Conservation (phyloP, 2,329 filamentous ascomycete species). For the Neofusicoccum kwambonambiense region DNA sequence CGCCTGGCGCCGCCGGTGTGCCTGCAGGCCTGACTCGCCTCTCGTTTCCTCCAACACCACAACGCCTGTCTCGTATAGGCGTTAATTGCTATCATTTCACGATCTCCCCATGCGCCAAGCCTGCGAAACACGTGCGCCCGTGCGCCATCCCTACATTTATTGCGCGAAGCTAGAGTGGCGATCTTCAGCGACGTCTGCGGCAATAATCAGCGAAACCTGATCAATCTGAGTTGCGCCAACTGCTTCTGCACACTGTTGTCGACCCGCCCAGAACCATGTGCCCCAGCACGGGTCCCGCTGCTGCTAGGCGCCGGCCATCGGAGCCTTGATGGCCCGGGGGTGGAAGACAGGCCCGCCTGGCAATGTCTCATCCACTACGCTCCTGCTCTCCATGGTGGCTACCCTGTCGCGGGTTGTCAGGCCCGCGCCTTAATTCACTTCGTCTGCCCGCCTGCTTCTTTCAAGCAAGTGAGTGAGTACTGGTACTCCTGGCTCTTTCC, state of each 20-base stretch:
- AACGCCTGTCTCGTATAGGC: conserved; percentile 1
- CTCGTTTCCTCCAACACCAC: conserved; percentile 13
- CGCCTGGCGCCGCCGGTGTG: background rate
- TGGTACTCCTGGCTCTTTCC: background rate
- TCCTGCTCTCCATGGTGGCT: background rate
- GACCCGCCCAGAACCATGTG: background rate
- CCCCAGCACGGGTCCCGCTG: background rate
- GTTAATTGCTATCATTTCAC: conserved; percentile 9
- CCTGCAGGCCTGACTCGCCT: background rate
- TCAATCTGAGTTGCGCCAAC: conserved; percentile 4
- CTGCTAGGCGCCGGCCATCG: background rate
- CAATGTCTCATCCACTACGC: background rate
- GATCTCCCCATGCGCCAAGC: background rate
- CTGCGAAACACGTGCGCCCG: background rate
- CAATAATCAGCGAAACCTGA: conserved; percentile 4
- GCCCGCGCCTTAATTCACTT: background rate
- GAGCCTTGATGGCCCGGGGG: background rate
- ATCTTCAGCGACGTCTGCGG: background rate
- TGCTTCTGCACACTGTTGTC: background rate
- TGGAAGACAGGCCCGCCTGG: background rate
- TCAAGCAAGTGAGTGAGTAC: background rate
- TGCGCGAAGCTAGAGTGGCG: background rate
- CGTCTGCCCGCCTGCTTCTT: background rate
- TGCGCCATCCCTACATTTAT: conserved; percentile 1
- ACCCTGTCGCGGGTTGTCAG: background rate